A percentile compares a stretch with the other conserved stretches of the same genome.
These are phyloP conservation scores for Lecanosticta acicola DNA, from an alignment of 2,329 filamentous ascomycete genomes.

Conservation along the genomic window DNA sequence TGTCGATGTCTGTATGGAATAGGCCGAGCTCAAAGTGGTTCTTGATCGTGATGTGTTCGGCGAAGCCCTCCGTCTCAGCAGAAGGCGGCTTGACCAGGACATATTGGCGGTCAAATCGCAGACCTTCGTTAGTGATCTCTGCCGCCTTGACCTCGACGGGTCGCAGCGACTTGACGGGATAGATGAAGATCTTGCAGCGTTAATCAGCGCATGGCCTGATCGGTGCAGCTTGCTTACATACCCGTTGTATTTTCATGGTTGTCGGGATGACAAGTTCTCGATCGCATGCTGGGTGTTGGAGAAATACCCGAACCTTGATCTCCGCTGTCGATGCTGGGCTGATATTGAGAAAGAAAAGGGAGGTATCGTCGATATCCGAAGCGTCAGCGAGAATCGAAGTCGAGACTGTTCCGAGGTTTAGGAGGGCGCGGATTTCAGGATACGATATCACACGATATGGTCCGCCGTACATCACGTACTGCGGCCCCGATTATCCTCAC, in stretches of 20 bases:
- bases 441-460: background rate
- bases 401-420: background rate
- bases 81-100: conserved; percentile 31
- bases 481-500: conserved; percentile 1
- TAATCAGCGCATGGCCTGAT: conserved; percentile 1
- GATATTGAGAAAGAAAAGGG: background rate
- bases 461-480: background rate
- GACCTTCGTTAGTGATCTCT: conserved; percentile 33
- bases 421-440: background rate
- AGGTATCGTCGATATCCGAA: background rate
- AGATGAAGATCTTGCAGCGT: conserved; percentile 29
- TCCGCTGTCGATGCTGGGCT: background rate
- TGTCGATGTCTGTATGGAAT: conserved; percentile 31
- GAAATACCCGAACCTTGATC: background rate
- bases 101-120: conserved; percentile 33
- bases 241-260: conserved; percentile 31
- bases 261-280: background rate
- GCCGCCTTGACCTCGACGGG: conserved; percentile 30
- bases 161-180: conserved; percentile 30
- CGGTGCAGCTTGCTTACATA: conserved; percentile 10
- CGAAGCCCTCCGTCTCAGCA: conserved; percentile 25
- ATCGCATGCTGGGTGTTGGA: background rate
- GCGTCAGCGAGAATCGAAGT: background rate
- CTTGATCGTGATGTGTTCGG: conserved; percentile 34
- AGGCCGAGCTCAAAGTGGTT: conserved; percentile 31